A percentile compares a stretch with the other conserved stretches of the same genome.
phyloP scores from a whole-genome alignment of 176 grass and related monocot species.

The Cymbopogon citratus region DNA sequence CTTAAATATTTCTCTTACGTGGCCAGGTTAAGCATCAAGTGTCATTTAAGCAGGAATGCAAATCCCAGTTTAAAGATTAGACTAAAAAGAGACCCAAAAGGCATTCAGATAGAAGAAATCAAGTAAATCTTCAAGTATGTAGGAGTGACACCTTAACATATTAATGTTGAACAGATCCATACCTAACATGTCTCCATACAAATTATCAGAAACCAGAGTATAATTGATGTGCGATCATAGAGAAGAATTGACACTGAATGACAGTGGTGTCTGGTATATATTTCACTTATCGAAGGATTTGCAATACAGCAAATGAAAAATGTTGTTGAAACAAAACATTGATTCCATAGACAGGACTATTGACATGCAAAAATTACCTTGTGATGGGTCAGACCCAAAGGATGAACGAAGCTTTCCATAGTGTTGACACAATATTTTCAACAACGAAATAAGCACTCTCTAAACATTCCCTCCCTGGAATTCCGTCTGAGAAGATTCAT shows the following conservation, averaged over 20 bases:
- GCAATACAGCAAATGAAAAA: neutral
- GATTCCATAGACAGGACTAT: neutral
- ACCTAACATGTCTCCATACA: neutral
- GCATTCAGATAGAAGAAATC: neutral
- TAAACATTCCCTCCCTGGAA: conserved; percentile 64
- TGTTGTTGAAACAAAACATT: neutral
- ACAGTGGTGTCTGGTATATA: neutral
- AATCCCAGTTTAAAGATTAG: neutral
- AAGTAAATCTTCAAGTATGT: neutral
- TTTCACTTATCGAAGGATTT: neutral
- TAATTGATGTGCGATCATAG: neutral
- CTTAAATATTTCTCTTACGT: neutral
- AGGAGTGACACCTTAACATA: neutral
- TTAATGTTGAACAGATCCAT: neutral
- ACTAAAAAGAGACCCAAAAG: neutral
- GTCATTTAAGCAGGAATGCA: neutral
- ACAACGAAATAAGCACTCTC: conserved; percentile 65
- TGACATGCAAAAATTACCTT: conserved; percentile 38
- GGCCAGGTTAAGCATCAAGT: neutral
- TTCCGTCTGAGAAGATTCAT: conserved; percentile 44
- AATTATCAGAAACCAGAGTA: neutral
- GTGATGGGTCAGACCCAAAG: conserved; percentile 72
- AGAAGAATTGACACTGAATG: too few relatives aligned
- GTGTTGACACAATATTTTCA: too few relatives aligned
- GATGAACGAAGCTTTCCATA: conserved; percentile 92